These are phyloP conservation scores for Diaporthe vaccinii DNA, from an alignment of 2,329 filamentous ascomycete species.

Conservation along the genomic window DNA sequence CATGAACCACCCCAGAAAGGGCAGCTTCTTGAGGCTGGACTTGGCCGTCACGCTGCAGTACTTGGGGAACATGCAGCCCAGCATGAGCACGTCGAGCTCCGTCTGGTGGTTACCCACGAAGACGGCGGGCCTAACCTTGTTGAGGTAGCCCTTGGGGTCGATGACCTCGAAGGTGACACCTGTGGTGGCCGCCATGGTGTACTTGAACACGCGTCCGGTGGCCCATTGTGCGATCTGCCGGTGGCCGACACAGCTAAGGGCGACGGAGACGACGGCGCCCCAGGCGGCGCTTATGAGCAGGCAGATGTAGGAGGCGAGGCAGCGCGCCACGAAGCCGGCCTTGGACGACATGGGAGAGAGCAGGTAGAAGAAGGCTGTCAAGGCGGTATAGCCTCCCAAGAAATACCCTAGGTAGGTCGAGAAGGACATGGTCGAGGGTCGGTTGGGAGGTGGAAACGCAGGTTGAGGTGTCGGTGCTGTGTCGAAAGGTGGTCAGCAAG, in stretches of 20 bases:
- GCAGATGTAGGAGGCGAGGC: conserved; percentile 74
- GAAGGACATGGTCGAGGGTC: conserved; percentile 52
- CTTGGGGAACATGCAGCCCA: conserved; percentile 89
- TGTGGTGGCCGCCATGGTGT: conserved; percentile 79
- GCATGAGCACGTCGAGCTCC: conserved; percentile 93
- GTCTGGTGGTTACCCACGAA: conserved; percentile 97
- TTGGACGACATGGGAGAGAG: conserved; percentile 70
- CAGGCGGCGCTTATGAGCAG: conserved; percentile 75
- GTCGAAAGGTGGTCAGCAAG: conserved; percentile 25
- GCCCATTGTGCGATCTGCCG: conserved; percentile 89
- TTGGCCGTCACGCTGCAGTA: conserved; percentile 97
- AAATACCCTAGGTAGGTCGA: conserved; percentile 60
- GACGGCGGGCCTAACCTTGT: conserved; percentile 81
- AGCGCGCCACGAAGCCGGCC: conserved; percentile 77
- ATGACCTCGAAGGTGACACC: conserved; percentile 84
- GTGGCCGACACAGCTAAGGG: conserved; percentile 78
- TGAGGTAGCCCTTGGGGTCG: conserved; percentile 74
- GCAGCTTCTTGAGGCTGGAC: conserved; percentile 81
- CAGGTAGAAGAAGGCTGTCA: conserved; percentile 71
- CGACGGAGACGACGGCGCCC: conserved; percentile 80
- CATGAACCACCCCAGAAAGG: conserved; percentile 97
- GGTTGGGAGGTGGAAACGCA: neutral
- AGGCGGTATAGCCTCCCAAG: conserved; percentile 63
- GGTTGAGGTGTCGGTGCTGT: neutral
- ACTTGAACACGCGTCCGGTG: conserved; percentile 83